Percentiles rank a stretch among this genome's conserved stretches.
phyloP scores from a whole-genome alignment of 225 moss, liverwort and hornwort species.

The Pseudoscleropodium purum region DNA sequence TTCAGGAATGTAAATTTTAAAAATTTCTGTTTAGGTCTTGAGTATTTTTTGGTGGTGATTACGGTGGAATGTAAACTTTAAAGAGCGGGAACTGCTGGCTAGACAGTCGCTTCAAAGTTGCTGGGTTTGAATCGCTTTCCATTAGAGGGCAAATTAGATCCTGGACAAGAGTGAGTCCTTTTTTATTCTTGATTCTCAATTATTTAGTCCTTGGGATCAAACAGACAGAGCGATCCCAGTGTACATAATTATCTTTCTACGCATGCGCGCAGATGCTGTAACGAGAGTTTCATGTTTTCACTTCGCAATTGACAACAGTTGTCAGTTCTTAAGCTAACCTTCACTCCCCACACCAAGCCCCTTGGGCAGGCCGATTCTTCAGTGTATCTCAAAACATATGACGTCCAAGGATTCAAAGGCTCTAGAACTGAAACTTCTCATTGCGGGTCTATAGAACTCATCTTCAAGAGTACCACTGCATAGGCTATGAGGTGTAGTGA shows the following conservation, averaged over 20 bases:
- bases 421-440: background rate
- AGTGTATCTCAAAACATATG: background rate
- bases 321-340: background rate
- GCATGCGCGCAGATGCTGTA: background rate
- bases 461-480: background rate
- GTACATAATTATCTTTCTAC: background rate
- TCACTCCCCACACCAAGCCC: background rate
- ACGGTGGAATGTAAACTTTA: background rate
- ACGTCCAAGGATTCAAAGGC: background rate
- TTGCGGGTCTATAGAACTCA: background rate
- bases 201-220: background rate
- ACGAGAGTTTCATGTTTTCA: background rate
- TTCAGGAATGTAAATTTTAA: too few relatives aligned
- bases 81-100: background rate
- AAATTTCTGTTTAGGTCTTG: background rate
- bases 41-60: background rate
- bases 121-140: background rate
- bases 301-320: background rate
- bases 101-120: background rate
- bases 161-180: background rate
- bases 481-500: too few relatives aligned
- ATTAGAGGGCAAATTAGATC: background rate
- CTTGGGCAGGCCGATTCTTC: background rate
- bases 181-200: background rate
- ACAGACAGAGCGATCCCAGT: background rate